phyloP scores from a whole-genome alignment of 2,329 filamentous ascomycete genomes.

The Diaporthe longicolla region DNA sequence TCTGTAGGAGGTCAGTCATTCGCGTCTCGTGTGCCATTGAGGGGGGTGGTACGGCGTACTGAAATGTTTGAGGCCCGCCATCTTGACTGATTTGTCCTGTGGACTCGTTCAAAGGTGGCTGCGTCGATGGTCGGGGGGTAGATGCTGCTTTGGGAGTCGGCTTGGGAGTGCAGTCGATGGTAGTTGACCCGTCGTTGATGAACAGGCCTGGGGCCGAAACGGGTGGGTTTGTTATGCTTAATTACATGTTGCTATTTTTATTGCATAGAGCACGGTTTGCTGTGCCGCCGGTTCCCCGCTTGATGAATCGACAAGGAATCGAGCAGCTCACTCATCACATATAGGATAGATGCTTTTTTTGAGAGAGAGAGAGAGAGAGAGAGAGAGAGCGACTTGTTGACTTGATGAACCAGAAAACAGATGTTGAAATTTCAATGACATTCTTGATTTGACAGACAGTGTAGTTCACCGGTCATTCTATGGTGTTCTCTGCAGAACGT shows the following conservation, averaged over 20 bases:
- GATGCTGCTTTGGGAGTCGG: slow-evolving; percentile 9
- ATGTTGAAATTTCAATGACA: neutral
- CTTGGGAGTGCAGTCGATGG: slow-evolving; percentile 13
- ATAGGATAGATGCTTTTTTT: too few species aligned
- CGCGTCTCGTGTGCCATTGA: slow-evolving; percentile 39
- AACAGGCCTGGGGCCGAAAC: slow-evolving; percentile 1
- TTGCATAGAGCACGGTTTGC: neutral
- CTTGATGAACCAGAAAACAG: neutral
- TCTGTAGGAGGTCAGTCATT: slow-evolving; percentile 55
- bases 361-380: too few species aligned
- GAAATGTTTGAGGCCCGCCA: slow-evolving; percentile 60
- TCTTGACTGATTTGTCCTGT: slow-evolving; percentile 51
- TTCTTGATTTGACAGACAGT: neutral
- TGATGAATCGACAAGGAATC: neutral
- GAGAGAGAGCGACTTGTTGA: neutral
- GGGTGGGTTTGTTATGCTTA: neutral
- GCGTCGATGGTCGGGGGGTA: slow-evolving; percentile 15
- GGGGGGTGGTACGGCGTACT: slow-evolving; percentile 50
- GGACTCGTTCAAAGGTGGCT: slow-evolving; percentile 41
- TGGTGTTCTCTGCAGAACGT: neutral
- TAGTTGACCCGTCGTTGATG: slow-evolving; percentile 23
- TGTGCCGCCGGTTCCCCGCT: neutral
- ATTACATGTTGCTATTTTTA: neutral
- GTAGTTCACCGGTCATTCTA: neutral
- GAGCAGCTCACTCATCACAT: neutral